These are phyloP conservation scores for Oldenlandia corymbosa DNA, from an alignment of 257 asterid species.

Conservation along the genomic window DNA sequence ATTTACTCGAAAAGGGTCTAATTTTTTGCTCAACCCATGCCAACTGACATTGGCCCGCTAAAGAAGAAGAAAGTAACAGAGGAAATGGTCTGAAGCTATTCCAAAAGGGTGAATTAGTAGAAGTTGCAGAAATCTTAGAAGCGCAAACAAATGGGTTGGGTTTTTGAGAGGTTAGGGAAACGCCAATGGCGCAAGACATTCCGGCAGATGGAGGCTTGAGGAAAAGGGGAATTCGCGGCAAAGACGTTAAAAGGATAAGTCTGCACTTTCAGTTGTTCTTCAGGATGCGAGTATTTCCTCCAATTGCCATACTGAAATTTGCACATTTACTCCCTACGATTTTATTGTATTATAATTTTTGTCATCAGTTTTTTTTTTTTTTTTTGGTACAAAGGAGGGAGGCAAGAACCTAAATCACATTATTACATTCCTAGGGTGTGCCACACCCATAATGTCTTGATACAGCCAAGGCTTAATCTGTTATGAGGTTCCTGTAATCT, in stretches of 20 bases:
- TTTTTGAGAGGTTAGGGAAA: constrained; percentile 14
- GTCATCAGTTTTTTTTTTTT: no score
- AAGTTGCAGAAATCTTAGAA: constrained; percentile 11
- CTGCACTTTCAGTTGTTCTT: neutral
- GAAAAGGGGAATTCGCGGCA: neutral
- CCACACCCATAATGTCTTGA: no score
- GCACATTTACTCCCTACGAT: neutral
- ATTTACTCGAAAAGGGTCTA: constrained; percentile 17
- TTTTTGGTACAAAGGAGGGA: no score
- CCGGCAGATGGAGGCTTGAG: neutral
- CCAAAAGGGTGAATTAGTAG: constrained; percentile 4
- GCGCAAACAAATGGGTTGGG: constrained; percentile 10
- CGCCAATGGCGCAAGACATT: constrained; percentile 1
- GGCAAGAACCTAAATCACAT: no score
- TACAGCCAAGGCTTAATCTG: no score
- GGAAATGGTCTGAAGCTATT: constrained; percentile 24
- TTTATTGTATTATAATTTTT: no score
- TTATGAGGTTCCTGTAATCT: no score
- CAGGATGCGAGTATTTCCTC: neutral
- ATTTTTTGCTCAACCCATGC: constrained; percentile 1
- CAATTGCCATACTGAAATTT: neutral
- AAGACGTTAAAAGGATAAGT: neutral
- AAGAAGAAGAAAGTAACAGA: constrained; percentile 10
- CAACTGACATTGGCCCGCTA: constrained; percentile 13
- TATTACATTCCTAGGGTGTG: no score